These are phyloP conservation scores for Diaporthe vaccinii DNA, from an alignment of 2,329 filamentous ascomycete genomes.

Conservation along the genomic window DNA sequence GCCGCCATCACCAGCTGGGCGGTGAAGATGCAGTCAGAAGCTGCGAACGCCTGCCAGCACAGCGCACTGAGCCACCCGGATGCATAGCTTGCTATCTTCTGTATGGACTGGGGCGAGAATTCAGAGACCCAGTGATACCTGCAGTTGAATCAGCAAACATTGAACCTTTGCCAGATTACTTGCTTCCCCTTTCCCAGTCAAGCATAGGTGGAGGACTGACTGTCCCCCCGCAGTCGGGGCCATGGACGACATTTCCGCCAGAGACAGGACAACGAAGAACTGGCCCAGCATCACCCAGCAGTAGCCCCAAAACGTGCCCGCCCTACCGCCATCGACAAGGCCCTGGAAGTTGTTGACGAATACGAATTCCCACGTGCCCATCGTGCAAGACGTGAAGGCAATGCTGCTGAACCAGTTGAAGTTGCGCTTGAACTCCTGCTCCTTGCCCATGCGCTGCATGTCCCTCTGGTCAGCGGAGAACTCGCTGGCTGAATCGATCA, in stretches of 20 bases:
- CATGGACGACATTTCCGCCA: constrained; percentile 26
- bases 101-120: constrained; percentile 61
- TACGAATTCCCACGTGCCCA: constrained; percentile 25
- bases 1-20: constrained; percentile 20
- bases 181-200: neutral
- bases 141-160: neutral
- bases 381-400: constrained; percentile 6
- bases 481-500: constrained; percentile 5
- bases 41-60: constrained; percentile 58
- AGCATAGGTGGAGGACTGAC: neutral
- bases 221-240: constrained; percentile 22
- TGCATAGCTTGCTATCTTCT: constrained; percentile 68
- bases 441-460: constrained; percentile 28
- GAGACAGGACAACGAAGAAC: constrained; percentile 28
- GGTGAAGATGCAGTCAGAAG: constrained; percentile 44
- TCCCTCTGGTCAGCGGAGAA: constrained; percentile 12
- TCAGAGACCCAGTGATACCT: constrained; percentile 71
- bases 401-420: constrained; percentile 28
- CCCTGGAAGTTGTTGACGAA: constrained; percentile 20
- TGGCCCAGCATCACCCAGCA: constrained; percentile 29
- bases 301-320: constrained; percentile 17
- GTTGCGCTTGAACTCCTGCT: constrained; percentile 27
- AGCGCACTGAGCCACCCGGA: constrained; percentile 62
- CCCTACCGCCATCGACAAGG: constrained; percentile 21
- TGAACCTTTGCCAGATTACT: neutral